Base-by-base conservation (phyloP, 106 monocot genomes). In the Dendrobium huoshanense region DNA sequence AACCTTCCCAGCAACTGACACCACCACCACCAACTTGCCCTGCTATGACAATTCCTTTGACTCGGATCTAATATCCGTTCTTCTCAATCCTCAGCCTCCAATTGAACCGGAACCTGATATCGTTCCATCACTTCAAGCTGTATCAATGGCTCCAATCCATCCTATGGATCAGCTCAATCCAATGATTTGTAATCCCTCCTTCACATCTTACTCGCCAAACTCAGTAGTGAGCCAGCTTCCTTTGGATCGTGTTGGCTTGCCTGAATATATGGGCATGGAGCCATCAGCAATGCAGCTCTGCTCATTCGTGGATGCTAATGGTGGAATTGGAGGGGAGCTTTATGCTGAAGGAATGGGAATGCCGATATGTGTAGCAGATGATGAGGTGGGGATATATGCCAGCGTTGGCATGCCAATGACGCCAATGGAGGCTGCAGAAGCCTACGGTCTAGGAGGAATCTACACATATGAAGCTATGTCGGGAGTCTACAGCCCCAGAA, bases 401-500 rank as follows among this genome's bases (percentile, higher is more conserved):
- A 51, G 77, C 1, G 67, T 7, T 6, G 27, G 20, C 4, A 67
- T 24, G 67, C 25, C 67, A 29, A 5, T 29, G 67, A 19, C 4
- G 67, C n/a, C 25, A 8, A 11, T n/a, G 13, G 68, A 70, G 68
- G 68, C 70, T 24, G 6, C 20, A 6, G 70, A 70, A 70, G 15
- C 9, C 22, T 55, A 11, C 73, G 45, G 44, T 10, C 16, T 31
- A 25, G 51, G 79, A 37, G 70, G 79, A 9, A 64, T 82, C 2
- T 82, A 82, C 59, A 61, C 55, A 2, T 25, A 44, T 9, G 79
- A 82, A 59, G 33, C 84, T 4, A 77, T 78, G 42, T 88, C 79
- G 25, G 76, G 83, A 51, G 73, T 79, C 24, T 94, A 84, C 75
- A 79, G 72, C 75, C 48, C 90, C 20, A 84, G 87, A n/a, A 88